Evolutionary conservation across 2,329 filamentous ascomycete genomes (phyloP).

Genomic region (Claviceps maximensis): DNA sequence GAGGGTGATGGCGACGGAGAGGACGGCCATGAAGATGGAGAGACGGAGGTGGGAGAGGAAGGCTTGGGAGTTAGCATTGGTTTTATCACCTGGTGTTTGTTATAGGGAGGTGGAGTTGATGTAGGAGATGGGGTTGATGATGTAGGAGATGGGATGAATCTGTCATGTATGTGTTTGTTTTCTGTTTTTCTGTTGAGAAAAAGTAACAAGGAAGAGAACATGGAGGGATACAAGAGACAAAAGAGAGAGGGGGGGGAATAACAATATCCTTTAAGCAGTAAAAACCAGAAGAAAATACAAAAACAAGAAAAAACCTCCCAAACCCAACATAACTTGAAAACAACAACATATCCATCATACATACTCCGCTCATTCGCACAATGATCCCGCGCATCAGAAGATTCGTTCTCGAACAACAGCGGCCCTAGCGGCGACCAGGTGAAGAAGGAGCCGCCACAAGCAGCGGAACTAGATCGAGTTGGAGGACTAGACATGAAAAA

Average conservation of each 20-base stretch:
- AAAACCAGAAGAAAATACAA: background rate
- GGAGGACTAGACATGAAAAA: too few relatives aligned
- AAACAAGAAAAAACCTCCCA: background rate
- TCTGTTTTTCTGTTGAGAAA: too few relatives aligned
- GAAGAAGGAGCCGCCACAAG: slow-evolving; percentile 39
- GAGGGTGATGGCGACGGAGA: slow-evolving; percentile 78
- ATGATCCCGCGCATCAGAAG: slow-evolving; percentile 63
- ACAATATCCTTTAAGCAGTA: too few relatives aligned
- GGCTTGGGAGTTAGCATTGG: slow-evolving; percentile 25
- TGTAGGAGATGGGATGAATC: background rate
- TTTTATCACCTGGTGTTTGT: too few relatives aligned
- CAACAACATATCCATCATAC: slow-evolving; percentile 4
- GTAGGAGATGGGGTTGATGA: background rate
- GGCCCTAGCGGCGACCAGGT: slow-evolving; percentile 51
- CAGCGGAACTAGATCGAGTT: too few relatives aligned
- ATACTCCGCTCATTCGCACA: slow-evolving; percentile 65
- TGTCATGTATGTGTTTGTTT: too few relatives aligned
- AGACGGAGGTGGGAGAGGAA: slow-evolving; percentile 89
- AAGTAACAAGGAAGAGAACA: background rate
- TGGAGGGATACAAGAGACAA: too few relatives aligned
- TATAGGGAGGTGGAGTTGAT: background rate
- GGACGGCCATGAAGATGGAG: slow-evolving; percentile 79
- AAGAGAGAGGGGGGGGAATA: too few relatives aligned
- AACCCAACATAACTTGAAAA: too few relatives aligned
- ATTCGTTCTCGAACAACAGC: slow-evolving; percentile 60